Conservation (phyloP, 2,329 filamentous ascomycete species). For the Metarhizium brunneum region DNA sequence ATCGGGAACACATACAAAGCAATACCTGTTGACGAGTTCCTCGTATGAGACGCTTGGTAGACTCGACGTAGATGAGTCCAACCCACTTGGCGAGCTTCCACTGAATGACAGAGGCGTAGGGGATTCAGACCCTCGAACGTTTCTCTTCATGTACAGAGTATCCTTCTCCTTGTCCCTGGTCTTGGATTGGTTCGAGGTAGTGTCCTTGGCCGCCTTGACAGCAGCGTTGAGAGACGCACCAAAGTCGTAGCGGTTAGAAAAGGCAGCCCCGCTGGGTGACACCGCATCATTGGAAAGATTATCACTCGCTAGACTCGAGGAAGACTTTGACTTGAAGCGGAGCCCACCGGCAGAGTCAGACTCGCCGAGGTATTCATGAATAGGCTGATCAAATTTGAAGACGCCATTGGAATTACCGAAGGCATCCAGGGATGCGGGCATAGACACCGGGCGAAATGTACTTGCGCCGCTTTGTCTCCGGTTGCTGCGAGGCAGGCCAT, state of each 20-base stretch:
- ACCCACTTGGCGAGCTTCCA: slow-evolving; percentile 14
- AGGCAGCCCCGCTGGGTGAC: slow-evolving; percentile 59
- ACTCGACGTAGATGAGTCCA: slow-evolving; percentile 15
- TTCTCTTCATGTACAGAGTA: slow-evolving; percentile 46
- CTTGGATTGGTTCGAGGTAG: slow-evolving; percentile 27
- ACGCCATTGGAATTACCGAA: slow-evolving; percentile 53
- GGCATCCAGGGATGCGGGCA: slow-evolving; percentile 56
- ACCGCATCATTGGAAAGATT: slow-evolving; percentile 42
- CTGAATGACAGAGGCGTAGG: background rate
- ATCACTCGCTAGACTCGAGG: slow-evolving; percentile 53
- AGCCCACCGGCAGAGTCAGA: slow-evolving; percentile 43
- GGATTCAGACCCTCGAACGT: slow-evolving; percentile 21
- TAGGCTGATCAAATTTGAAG: slow-evolving; percentile 49
- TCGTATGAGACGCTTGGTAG: slow-evolving; percentile 87
- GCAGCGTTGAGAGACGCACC: slow-evolving; percentile 82
- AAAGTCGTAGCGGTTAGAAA: slow-evolving; percentile 93
- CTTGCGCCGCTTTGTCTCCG: slow-evolving; percentile 33
- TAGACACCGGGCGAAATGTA: slow-evolving; percentile 42
- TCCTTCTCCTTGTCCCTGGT: slow-evolving; percentile 40
- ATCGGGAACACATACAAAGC: slow-evolving; percentile 81
- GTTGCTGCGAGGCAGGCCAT: slow-evolving; percentile 59
- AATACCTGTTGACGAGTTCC: slow-evolving; percentile 97
- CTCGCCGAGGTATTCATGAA: slow-evolving; percentile 56
- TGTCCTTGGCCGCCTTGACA: slow-evolving; percentile 62
- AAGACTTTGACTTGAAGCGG: slow-evolving; percentile 63